Conservation (phyloP, 495 filamentous ascomycete genomes). For the Extremus antarcticus region DNA sequence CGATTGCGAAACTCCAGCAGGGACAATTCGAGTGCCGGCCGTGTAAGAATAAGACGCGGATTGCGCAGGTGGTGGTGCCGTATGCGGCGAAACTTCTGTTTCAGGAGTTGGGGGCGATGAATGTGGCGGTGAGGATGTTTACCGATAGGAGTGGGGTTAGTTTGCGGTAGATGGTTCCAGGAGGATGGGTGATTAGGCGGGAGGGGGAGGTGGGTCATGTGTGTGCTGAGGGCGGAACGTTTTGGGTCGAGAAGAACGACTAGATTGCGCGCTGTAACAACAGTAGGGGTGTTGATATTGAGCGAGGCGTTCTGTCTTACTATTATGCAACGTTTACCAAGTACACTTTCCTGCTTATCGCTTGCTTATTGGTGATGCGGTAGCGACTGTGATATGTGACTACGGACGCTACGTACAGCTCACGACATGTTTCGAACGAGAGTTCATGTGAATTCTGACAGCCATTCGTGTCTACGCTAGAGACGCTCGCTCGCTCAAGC, state of each 20-base stretch:
- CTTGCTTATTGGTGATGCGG: too few relatives aligned
- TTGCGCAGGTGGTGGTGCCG: conserved; percentile 92
- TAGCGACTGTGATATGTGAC: not conserved
- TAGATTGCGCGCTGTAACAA: not conserved
- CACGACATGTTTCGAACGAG: too few relatives aligned
- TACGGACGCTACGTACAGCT: not conserved
- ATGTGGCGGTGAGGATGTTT: conserved; percentile 94
- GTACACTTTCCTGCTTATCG: too few relatives aligned
- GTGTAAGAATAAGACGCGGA: conserved; percentile 96
- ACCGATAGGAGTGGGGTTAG: conserved; percentile 67
- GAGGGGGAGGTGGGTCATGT: not conserved
- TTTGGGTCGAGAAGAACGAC: too few relatives aligned
- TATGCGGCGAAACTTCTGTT: conserved; percentile 98
- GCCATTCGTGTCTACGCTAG: not conserved
- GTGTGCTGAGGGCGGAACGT: too few relatives aligned
- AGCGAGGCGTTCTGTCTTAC: not conserved
- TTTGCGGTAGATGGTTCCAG: conserved; percentile 35
- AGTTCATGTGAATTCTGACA: not conserved
- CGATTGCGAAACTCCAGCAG: conserved; percentile 93
- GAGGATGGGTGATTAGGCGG: not conserved
- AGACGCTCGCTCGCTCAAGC: not conserved
- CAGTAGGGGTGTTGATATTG: too few relatives aligned
- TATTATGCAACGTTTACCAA: too few relatives aligned
- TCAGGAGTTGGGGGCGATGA: conserved; percentile 96
- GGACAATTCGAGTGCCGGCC: conserved; percentile 90